These are phyloP conservation scores for Endotrypanum monterogeii DNA, from an alignment of 208 protist genomes.

Conservation along the genomic window DNA sequence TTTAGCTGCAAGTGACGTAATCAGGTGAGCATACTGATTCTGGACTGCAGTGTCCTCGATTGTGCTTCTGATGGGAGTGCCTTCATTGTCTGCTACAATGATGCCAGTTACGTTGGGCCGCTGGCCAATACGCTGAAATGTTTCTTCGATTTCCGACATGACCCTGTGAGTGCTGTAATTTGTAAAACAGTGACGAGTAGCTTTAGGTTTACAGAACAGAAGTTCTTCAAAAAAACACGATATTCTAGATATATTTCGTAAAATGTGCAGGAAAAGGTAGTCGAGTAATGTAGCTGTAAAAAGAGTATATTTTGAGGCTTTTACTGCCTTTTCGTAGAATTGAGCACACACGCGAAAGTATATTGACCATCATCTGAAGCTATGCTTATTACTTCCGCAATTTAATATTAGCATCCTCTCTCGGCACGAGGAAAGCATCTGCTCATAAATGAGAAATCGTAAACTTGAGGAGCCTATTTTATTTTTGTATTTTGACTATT, in stretches of 20 bases:
- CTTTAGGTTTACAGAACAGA: background rate
- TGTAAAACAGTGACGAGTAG: background rate
- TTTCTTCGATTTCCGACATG: constrained; percentile 95
- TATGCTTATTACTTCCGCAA: background rate
- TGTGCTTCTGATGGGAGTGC: constrained; percentile 89
- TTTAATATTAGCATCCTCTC: background rate
- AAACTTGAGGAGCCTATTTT: no score
- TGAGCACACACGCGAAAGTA: background rate
- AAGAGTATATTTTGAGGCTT: no score
- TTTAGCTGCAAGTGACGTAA: constrained; percentile 93
- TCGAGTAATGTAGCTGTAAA: background rate
- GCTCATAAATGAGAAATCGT: background rate
- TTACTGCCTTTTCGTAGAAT: background rate
- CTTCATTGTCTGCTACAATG: constrained; percentile 94
- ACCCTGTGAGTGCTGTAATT: background rate
- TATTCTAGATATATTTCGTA: background rate
- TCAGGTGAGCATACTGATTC: constrained; percentile 94
- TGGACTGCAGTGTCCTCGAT: constrained; percentile 90
- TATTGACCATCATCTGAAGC: background rate
- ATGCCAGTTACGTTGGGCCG: constrained; percentile 95
- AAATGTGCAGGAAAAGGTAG: background rate
- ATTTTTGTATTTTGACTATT: background rate
- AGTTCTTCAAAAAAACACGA: background rate
- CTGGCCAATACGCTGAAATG: constrained; percentile 94
- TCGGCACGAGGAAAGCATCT: no score